Evolutionary conservation across 495 filamentous ascomycete genomes (phyloP), one percentile per base, ranked within the genome.

Genomic region (Chaetomium fimeti): DNA sequence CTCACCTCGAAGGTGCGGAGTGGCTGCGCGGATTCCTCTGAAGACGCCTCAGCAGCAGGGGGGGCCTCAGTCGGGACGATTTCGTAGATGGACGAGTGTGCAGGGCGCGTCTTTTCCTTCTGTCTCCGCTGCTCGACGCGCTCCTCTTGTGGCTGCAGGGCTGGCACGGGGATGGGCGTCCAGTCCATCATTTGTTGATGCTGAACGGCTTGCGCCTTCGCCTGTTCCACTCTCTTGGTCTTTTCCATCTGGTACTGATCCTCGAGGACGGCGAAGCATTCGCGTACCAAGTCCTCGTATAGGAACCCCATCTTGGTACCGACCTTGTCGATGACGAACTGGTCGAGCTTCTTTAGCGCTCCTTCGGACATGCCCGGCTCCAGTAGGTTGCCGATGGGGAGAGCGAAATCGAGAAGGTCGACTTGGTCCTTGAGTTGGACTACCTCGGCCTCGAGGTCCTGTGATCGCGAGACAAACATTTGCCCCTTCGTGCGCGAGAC

Each of bases 81-180:
- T n/a, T 75, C 69, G 55, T 72, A 76, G 7, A 63, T 57, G 7
- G 69, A 71, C 11, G 74, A 72, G 25, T 71, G 63, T n/a, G 67
- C 58, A 0, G 72, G 71, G 7, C 77, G 72, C 4, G 74, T 78
- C 61, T 78, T 79, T 54, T 75, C 68, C 57, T 77, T 78, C 45
- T 74, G 56, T 52, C 66, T 68, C 22, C 71, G 69, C 61, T 75
- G 60, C 29, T 72, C 59, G 22, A 72, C 48, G 12, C 53, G 65
- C 29, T 51, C 42, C 45, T 64, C 63, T 3, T 36, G 57, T 28
- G 66, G 66, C 40, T 69, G 47, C 0, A 64, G 52, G 5, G 67
- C 57, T 5, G 55, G 13, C 2, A 61, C 48, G 0, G 56, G 62
- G 3, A 56, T 68, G 7, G 62, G 52, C 13, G 60, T 49, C 36